Percentiles rank a stretch among this genome's conserved stretches.
Evolutionary conservation across 352 stramenopile genomes (phyloP).

Genomic region (Phytopythium sindhum): DNA sequence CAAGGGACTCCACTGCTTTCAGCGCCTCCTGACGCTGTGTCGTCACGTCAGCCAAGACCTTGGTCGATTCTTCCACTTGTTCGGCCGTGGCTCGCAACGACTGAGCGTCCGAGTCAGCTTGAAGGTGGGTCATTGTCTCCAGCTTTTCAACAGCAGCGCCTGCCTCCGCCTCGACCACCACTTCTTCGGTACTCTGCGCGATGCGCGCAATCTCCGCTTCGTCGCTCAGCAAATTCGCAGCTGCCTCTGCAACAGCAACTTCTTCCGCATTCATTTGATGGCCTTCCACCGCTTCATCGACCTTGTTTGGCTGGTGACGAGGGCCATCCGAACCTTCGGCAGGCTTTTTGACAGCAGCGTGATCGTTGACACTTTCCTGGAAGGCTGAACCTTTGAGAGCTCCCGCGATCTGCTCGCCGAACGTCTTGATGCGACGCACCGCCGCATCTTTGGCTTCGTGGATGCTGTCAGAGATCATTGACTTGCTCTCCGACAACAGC

Average conservation of each 20-base stretch:
- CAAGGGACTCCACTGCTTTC: background rate
- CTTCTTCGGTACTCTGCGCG: background rate
- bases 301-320: background rate
- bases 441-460: conserved; percentile 33
- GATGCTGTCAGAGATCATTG: conserved; percentile 33
- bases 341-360: background rate
- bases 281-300: background rate
- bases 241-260: background rate
- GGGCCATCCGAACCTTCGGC: background rate
- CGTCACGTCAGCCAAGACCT: background rate
- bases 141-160: background rate
- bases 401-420: conserved; percentile 25
- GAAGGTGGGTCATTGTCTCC: background rate
- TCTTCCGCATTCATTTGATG: background rate
- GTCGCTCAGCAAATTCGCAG: background rate
- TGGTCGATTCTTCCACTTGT: background rate
- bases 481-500: conserved; percentile 39
- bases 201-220: background rate
- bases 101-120: background rate
- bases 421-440: conserved; percentile 34
- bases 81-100: background rate
- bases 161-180: background rate
- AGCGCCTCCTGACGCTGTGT: background rate
- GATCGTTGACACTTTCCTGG: background rate
- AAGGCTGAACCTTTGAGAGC: background rate